phyloP scores from a whole-genome alignment of 352 stramenopile genomes.

The Pythium aquatile region DNA sequence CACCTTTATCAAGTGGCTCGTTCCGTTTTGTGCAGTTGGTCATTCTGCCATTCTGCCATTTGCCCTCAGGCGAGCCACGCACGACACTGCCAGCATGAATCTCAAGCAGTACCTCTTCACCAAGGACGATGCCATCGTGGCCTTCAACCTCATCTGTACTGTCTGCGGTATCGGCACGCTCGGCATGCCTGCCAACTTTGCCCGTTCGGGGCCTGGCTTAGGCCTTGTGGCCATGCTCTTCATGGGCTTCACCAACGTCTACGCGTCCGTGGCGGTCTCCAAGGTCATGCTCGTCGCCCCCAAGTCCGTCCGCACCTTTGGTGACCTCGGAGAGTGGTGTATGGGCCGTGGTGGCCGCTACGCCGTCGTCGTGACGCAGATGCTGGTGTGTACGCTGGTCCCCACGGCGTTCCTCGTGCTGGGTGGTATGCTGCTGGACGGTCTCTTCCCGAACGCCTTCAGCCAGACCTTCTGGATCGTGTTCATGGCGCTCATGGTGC shows the following conservation, averaged over 20 bases:
- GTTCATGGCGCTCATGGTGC: slow-evolving; percentile 25
- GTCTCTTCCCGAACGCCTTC: slow-evolving; percentile 29
- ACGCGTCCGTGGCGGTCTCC: slow-evolving; percentile 30
- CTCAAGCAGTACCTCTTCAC: slow-evolving; percentile 27
- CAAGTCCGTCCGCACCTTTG: slow-evolving; percentile 27
- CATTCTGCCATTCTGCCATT: background rate
- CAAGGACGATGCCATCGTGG: slow-evolving; percentile 25
- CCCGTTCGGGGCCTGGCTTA: slow-evolving; percentile 41
- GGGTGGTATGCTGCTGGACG: slow-evolving; percentile 22
- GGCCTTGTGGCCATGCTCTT: slow-evolving; percentile 26
- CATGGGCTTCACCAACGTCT: slow-evolving; percentile 29
- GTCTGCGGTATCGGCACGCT: slow-evolving; percentile 73
- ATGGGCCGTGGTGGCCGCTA: slow-evolving; percentile 28
- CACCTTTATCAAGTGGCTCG: no score
- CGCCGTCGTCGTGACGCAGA: slow-evolving; percentile 22
- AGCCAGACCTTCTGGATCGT: slow-evolving; percentile 29
- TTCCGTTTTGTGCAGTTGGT: background rate
- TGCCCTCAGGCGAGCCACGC: background rate
- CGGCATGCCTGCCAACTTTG: slow-evolving; percentile 69
- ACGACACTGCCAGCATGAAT: background rate
- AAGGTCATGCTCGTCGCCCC: slow-evolving; percentile 34
- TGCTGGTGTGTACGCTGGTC: slow-evolving; percentile 20
- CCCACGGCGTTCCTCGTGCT: slow-evolving; percentile 29
- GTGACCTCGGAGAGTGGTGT: slow-evolving; percentile 32
- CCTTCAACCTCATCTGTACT: slow-evolving; percentile 53